Evolutionary conservation across 2,329 filamentous ascomycete species (phyloP), one percentile per base, ranked within the genome.

Genomic region (Immersiporthe knoxdaviesiana): DNA sequence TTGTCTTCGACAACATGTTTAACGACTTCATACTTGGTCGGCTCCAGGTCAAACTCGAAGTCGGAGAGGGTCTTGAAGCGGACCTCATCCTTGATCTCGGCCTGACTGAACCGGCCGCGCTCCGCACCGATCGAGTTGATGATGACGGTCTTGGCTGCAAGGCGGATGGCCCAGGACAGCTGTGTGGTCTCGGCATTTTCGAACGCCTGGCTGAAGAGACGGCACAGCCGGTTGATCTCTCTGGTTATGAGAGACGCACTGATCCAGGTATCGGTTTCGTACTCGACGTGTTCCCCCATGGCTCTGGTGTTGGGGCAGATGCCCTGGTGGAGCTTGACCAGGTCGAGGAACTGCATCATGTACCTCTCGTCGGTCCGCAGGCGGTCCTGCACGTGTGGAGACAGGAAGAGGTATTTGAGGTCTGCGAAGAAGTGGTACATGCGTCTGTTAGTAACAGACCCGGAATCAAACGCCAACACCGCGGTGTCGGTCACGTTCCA

Each of bases 381-480:
- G 66, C 91, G 89, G 74, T 93, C 89, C 77, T 97, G 94, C 2
- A 98, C 94, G 77, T 97, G 92, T 39, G 92, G 89, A 0, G 94
- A 97, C 56, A 91, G 89, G 72, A 98, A 92, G 0, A 99, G 88
- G 79, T 96, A 97, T 75, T 94, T 93, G 73, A 98, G 84, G 78
- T 99, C 96, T 70, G 94, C 87, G 81, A 98, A 99, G 83, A 99
- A 99, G 79, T 98, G 96, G 76, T 97, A 97, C 85, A 99, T 94
- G 44, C 96, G 89, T 62, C 96, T 87, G 78, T 99, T 99, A 0
- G 94, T 97, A 21, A 98, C 93, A 1, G 95, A 96, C 1, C 96
- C 96, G 44, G 93, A 92, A 78, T 99, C 96, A 75, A 98, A 97
- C 0, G 94, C 93, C 62, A 99, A 84, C 1, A 94, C 94, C 2